A percentile compares a stretch with the other conserved stretches of the same genome.
phyloP scores from a whole-genome alignment of 169 alveolate species.

The Babesia microti region DNA sequence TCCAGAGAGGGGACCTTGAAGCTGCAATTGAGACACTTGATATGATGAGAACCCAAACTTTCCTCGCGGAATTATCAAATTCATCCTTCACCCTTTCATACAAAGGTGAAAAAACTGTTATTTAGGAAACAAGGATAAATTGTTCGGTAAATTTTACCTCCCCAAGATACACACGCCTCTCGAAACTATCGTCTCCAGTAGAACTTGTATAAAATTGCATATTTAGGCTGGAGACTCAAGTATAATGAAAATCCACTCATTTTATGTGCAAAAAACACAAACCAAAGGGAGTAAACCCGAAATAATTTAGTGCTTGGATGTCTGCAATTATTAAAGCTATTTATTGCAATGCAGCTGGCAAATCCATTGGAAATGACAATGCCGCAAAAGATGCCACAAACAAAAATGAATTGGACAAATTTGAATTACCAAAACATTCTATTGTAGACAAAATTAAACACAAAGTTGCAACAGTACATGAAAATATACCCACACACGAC shows the following conservation, averaged over 20 bases:
- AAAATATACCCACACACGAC: too few relatives aligned
- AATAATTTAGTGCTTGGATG: slow-evolving; percentile 18
- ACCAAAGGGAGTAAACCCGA: slow-evolving; percentile 20
- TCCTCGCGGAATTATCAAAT: slow-evolving; percentile 29
- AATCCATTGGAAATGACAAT: slow-evolving; percentile 8
- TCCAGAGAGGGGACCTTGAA: slow-evolving; percentile 22
- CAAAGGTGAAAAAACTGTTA: slow-evolving; percentile 2
- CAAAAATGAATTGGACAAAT: slow-evolving; percentile 11
- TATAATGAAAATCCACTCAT: slow-evolving; percentile 25
- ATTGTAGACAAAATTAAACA: slow-evolving; percentile 6
- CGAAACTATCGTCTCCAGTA: slow-evolving; percentile 21
- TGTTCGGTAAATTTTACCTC: slow-evolving; percentile 28
- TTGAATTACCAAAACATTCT: slow-evolving; percentile 5
- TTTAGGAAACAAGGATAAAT: slow-evolving; percentile 16
- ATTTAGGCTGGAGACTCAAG: slow-evolving; percentile 20
- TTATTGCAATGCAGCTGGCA: slow-evolving; percentile 33
- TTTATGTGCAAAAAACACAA: slow-evolving; percentile 31
- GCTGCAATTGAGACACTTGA: slow-evolving; percentile 41
- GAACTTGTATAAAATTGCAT: slow-evolving; percentile 11
- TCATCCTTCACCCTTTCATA: slow-evolving; percentile 13
- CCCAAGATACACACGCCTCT: slow-evolving; percentile 32
- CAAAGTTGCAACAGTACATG: too few relatives aligned
- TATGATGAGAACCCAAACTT: slow-evolving; percentile 31
- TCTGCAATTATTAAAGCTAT: slow-evolving; percentile 28
- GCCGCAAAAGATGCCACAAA: slow-evolving; percentile 13